A percentile compares a stretch with the other conserved stretches of the same genome.
phyloP scores from a whole-genome alignment of 163 green algal genomes.

The Coccomyxa subellipsoidea region DNA sequence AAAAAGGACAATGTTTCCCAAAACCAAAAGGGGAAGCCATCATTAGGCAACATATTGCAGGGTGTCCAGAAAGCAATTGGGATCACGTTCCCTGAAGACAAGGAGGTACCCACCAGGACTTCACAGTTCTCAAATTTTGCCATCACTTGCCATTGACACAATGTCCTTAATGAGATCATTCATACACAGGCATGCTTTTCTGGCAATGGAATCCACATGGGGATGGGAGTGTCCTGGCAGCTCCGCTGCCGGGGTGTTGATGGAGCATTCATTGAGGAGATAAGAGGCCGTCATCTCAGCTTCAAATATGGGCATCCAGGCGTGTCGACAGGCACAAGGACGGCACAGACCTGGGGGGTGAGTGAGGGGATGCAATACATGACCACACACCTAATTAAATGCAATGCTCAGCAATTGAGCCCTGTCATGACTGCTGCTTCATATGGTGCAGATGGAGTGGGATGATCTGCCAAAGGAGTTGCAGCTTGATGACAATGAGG shows the following conservation, averaged over 20 bases:
- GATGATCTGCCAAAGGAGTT: slow-evolving; percentile 14
- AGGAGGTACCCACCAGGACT: neutral
- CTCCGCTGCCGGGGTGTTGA: slow-evolving; percentile 39
- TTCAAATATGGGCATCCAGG: slow-evolving; percentile 59
- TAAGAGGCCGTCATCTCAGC: slow-evolving; percentile 46
- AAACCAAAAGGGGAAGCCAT: neutral
- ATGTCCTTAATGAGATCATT: no score
- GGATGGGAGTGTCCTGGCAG: slow-evolving; percentile 50
- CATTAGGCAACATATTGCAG: neutral
- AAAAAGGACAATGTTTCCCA: neutral
- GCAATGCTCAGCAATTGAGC: no score
- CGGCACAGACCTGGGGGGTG: neutral
- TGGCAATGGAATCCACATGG: slow-evolving; percentile 53
- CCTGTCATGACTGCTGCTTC: neutral
- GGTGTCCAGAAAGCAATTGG: neutral
- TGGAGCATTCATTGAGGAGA: slow-evolving; percentile 61
- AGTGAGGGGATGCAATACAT: no score
- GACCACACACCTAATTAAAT: no score
- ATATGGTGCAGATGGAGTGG: slow-evolving; percentile 15
- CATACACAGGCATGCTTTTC: slow-evolving; percentile 24
- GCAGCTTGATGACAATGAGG: slow-evolving; percentile 37
- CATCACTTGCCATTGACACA: no score
- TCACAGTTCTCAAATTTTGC: no score
- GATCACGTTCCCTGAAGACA: neutral
- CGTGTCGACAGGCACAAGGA: slow-evolving; percentile 1